phyloP scores from a whole-genome alignment of 129 eudicot species.

The Chrysanthemum seticuspe region DNA sequence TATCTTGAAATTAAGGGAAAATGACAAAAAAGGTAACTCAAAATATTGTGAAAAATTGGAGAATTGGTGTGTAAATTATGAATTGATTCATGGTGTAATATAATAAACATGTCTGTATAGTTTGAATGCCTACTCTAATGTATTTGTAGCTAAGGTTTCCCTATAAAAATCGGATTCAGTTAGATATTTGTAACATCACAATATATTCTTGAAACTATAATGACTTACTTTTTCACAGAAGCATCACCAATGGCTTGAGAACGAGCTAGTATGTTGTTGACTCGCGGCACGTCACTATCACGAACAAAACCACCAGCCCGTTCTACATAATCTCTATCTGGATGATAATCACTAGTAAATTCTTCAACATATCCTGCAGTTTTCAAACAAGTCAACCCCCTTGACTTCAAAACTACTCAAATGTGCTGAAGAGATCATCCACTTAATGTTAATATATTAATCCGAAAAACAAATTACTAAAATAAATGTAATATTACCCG shows the following conservation, averaged over 20 bases:
- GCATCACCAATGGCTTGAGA: constrained; percentile 74
- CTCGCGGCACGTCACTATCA: constrained; percentile 54
- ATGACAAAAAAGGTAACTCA: too few species aligned
- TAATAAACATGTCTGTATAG: too few species aligned
- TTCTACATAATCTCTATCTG: constrained; percentile 68
- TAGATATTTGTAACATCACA: not conserved
- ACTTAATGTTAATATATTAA: too few species aligned
- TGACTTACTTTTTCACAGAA: constrained; percentile 46
- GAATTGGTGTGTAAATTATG: too few species aligned
- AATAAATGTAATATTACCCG: too few species aligned
- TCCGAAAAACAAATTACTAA: not conserved
- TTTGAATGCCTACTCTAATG: too few species aligned
- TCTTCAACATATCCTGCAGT: constrained; percentile 44
- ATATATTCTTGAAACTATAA: not conserved
- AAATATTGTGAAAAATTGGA: too few species aligned
- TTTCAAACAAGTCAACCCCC: constrained; percentile 7
- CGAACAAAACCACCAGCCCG: constrained; percentile 60
- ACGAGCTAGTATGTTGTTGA: constrained; percentile 58
- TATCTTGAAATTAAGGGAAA: too few species aligned
- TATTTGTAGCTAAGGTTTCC: not conserved
- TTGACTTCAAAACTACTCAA: not conserved
- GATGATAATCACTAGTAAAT: constrained; percentile 64
- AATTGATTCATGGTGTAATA: too few species aligned
- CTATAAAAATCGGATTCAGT: not conserved
- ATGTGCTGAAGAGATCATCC: not conserved